Evolutionary conservation across 1,284 basidiomycete species (phyloP), one percentile per base, ranked within the genome.

Genomic region (Leccinum fallax): DNA sequence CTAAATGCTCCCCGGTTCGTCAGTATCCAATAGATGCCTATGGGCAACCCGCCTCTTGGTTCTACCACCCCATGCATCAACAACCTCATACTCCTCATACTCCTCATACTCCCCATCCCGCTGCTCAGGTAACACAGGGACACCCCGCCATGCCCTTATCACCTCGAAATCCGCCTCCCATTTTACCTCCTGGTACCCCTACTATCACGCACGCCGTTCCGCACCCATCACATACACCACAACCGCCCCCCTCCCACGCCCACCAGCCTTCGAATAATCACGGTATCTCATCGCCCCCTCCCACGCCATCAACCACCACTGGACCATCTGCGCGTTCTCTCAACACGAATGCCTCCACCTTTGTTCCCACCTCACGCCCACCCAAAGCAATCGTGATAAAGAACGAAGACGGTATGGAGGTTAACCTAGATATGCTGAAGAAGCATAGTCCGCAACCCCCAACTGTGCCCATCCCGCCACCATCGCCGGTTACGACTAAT

Each of bases 281-380:
- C 15, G 77, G 76, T 59, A 77, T 89, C 5, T 81, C 86, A 2
- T 87, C 88, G 0, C 86, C 89, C 1, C 88, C 89, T n/a, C 80
- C 87, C 5, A 89, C 89, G 2, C 87, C 88, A 2, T 81, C 85
- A 1, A 76, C 84, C 0, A 66, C 81, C 6, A 74, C 77, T n/a
- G 76, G 75, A 30, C 76, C 81, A 9, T 70, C 75, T 11, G 71
- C 69, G 53, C 78, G 73, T 56, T 78, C 82, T 9, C 78, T 91
- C 59, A 90, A 86, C 69, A 82, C 83, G 5, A 81, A 80, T 67
- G 88, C 89, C 0, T 82, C 74, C 61, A 70, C 87, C 1, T 92
- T 92, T 70, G 83, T 90, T 15, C 89, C 90, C 5, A 72, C 66
- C 26, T 28, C 68, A 1, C 66, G 74, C n/a, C 2, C 62, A 26